These are phyloP conservation scores for Geosmithia morbida DNA, from an alignment of 2,329 filamentous ascomycete species.

Conservation along the genomic window DNA sequence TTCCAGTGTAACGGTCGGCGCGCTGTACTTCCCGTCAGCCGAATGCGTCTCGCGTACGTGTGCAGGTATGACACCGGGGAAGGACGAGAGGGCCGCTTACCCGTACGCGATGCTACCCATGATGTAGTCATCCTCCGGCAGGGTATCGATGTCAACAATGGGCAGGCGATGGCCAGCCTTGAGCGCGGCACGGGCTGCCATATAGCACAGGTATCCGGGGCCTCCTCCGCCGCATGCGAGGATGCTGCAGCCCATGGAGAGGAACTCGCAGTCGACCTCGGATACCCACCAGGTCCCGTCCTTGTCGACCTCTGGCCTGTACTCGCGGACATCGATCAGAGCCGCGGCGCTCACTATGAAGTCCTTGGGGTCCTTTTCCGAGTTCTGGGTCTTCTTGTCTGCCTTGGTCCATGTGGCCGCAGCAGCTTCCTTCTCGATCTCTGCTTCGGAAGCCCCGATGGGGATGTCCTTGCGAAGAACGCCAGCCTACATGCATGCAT, in stretches of 20 bases:
- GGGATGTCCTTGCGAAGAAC: neutral
- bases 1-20: neutral
- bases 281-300: conserved; percentile 40
- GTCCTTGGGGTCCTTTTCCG: neutral
- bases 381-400: neutral
- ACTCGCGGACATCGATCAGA: conserved; percentile 9
- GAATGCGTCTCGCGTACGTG: neutral
- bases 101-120: neutral
- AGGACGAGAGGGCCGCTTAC: neutral
- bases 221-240: conserved; percentile 47
- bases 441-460: neutral
- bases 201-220: conserved; percentile 5
- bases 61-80: no score
- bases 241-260: conserved; percentile 44
- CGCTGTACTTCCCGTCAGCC: neutral
- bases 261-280: conserved; percentile 42
- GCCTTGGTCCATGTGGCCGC: neutral
- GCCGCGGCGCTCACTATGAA: neutral
- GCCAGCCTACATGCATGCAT: neutral
- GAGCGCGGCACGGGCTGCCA: conserved; percentile 9
- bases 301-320: conserved; percentile 30
- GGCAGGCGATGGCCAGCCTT: conserved; percentile 17
- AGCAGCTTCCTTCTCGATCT: neutral
- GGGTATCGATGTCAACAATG: conserved; percentile 30
- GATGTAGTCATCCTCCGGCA: neutral